Evolutionary conservation across 495 filamentous ascomycete species (phyloP), one percentile per base, ranked within the genome.

Genomic region (Daldinia vernicosa): DNA sequence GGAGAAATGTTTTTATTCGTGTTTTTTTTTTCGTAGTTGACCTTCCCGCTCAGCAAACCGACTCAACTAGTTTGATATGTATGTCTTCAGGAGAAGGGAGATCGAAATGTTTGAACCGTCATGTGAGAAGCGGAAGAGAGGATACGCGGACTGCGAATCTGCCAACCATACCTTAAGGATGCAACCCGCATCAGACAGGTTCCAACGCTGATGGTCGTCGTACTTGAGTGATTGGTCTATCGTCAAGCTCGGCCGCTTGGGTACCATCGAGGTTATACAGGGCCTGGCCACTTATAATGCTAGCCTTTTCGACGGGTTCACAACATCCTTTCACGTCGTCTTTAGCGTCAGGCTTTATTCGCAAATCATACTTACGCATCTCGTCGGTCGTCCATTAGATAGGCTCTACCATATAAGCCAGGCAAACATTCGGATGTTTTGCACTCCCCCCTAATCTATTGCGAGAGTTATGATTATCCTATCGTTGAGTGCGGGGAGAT

Each of bases 131-230:
- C 32, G 9, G 40, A 62, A 58, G 51, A 74, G 40, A n/a, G 53
- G 55, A 45, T 51, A 70, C n/a, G 40, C 14, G 58, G 53, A 60
- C 17, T 17, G 2, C 62, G n/a, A 70, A 66, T 63, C 43, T 14
- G 14, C 70, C 70, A 74, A 74, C 70, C 66, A 74, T 67, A 69
- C 33, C 51, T 24, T 47, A 22, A 60, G 63, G 55, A 60, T 37
- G 22, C 60, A 72, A 60, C 60, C 63, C 65, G 60, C 70, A 59
- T 60, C 27, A 68, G 55, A 57, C 30, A 65, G 39, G 56, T 51
- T 72, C 55, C 60, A 60, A 63, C 60, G 60, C 37, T 64, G 54
- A 19, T 61, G 45, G 33, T 39, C n/a, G 70, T 68, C 56, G 55
- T 57, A 52, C 60, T 32, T 22, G 22, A 45, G 19, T 59, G 66